Evolutionary conservation across 1,139 yeast genomes (phyloP).

Genomic region (Yamadazyma aaseri): DNA sequence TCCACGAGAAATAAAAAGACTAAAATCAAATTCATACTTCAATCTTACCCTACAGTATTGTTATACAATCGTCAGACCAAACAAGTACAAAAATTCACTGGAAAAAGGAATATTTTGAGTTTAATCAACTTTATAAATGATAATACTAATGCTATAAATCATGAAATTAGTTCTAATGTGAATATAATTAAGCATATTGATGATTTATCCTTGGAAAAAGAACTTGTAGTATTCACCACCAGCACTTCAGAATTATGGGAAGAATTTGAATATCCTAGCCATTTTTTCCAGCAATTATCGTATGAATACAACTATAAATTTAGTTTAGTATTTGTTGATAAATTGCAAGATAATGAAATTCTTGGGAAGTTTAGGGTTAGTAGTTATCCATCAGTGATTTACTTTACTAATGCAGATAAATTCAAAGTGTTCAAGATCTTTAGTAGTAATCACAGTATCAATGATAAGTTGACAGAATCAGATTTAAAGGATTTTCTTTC

Average conservation of each 20-base stretch:
- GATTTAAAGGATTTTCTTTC: conserved; percentile 23
- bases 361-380: conserved; percentile 26
- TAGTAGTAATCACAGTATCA: conserved; percentile 22
- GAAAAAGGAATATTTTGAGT: conserved; percentile 23
- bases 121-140: conserved; percentile 25
- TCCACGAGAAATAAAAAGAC: conserved; percentile 24
- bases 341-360: conserved; percentile 19
- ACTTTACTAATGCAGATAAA: conserved; percentile 19
- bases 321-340: conserved; percentile 28
- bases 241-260: conserved; percentile 30
- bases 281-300: conserved; percentile 34
- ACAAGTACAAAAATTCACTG: conserved; percentile 23
- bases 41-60: conserved; percentile 33
- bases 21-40: conserved; percentile 25
- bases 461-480: conserved; percentile 20
- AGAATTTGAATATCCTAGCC: conserved; percentile 31
- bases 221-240: conserved; percentile 28
- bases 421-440: conserved; percentile 29
- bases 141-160: conserved; percentile 15
- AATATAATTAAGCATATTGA: conserved; percentile 6
- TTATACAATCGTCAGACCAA: conserved; percentile 29
- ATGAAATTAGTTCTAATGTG: conserved; percentile 14
- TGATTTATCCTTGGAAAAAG: conserved; percentile 11
- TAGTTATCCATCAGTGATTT: conserved; percentile 35
- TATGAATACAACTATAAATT: conserved; percentile 17